These are phyloP conservation scores for Oehlia diaphana DNA, from an alignment of 192 early-diverging fungal genomes.

Conservation along the genomic window DNA sequence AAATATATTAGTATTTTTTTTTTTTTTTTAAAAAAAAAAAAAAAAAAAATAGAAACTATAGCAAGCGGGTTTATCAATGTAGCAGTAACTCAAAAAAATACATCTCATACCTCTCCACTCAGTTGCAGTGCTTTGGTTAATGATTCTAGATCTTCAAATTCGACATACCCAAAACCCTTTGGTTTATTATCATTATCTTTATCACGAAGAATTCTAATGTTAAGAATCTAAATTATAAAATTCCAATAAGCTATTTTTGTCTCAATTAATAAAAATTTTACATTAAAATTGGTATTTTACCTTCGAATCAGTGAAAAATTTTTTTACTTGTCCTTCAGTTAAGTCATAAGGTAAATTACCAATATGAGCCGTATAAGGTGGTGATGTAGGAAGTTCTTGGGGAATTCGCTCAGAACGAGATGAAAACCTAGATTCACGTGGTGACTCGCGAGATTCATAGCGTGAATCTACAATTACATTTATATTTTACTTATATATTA, in stretches of 20 bases:
- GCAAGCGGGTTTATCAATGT: neutral
- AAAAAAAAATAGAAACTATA: neutral
- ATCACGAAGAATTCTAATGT: conserved; percentile 82
- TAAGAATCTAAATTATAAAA: conserved; percentile 54
- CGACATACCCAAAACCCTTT: conserved; percentile 95
- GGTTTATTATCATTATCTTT: conserved; percentile 67
- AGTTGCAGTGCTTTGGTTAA: conserved; percentile 77
- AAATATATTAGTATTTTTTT: neutral
- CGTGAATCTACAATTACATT: conserved; percentile 5
- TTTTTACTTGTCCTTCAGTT: conserved; percentile 71
- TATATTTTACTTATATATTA: neutral
- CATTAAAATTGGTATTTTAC: conserved; percentile 41
- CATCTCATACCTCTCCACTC: conserved; percentile 47
- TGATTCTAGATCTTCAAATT: conserved; percentile 85
- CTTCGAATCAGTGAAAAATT: conserved; percentile 70
- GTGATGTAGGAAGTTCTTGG: conserved; percentile 72
- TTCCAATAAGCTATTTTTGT: neutral
- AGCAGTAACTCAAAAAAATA: neutral
- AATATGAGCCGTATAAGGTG: conserved; percentile 89
- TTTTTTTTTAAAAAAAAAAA: too few species aligned
- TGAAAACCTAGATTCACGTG: conserved; percentile 39
- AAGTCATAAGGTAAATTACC: conserved; percentile 90
- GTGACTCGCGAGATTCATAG: conserved; percentile 44
- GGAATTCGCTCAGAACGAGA: conserved; percentile 42
- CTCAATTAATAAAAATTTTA: neutral